Percentiles rank a stretch among this genome's conserved stretches.
phyloP scores from a whole-genome alignment of 345 rosid genomes.

The Psidium friedrichsthalianum region DNA sequence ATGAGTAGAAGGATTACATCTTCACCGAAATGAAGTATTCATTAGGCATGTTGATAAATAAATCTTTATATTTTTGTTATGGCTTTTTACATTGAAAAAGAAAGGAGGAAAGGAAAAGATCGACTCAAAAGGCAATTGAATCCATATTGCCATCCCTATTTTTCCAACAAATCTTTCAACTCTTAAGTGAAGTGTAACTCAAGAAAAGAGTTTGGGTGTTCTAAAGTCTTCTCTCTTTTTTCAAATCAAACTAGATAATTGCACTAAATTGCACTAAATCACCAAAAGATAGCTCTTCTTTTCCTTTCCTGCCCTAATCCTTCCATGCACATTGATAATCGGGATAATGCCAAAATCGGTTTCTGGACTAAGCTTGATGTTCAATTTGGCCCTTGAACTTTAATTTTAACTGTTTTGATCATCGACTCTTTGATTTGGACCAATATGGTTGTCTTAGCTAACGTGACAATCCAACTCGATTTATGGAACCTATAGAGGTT shows the following conservation, averaged over 20 bases:
- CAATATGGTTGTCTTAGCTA: background rate
- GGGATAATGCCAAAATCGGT: background rate
- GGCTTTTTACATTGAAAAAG: background rate
- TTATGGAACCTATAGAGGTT: background rate
- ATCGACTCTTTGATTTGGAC: background rate
- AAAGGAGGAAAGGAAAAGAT: background rate
- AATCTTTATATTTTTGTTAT: background rate
- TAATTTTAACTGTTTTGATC: background rate
- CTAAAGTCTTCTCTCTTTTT: background rate
- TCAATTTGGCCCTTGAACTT: background rate
- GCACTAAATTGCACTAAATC: background rate
- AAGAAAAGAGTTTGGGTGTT: background rate
- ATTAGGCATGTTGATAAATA: background rate
- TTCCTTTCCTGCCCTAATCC: background rate
- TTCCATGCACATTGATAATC: background rate
- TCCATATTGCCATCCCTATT: background rate
- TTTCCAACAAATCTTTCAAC: background rate
- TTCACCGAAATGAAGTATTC: too few relatives aligned
- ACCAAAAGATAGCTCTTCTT: background rate
- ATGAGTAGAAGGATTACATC: background rate
- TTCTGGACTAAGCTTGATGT: fast-evolving
- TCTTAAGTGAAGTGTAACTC: background rate
- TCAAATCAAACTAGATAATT: background rate
- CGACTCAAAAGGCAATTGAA: background rate
- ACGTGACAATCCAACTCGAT: background rate